Conservation (phyloP, 2,329 filamentous ascomycete genomes). For the Domatiomyces globalis region DNA sequence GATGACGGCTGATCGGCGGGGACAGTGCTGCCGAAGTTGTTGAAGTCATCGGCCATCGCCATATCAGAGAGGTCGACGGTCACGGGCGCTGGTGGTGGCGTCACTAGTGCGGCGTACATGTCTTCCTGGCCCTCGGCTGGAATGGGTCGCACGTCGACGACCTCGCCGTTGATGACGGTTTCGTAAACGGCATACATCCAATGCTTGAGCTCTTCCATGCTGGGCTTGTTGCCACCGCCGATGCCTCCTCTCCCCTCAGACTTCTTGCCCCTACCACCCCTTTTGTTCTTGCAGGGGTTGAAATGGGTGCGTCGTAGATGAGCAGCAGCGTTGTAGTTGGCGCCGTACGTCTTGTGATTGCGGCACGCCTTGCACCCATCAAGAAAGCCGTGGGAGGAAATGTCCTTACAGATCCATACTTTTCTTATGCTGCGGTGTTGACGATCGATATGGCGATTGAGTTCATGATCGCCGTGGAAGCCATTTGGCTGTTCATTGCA, state of each 20-base stretch:
- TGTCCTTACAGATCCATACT: slow-evolving; percentile 49
- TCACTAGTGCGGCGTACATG: not conserved
- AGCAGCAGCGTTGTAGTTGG: slow-evolving; percentile 89
- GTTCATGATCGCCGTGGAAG: slow-evolving; percentile 76
- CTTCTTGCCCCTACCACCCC: slow-evolving; percentile 43
- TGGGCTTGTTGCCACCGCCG: slow-evolving; percentile 46
- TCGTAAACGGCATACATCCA: slow-evolving; percentile 48
- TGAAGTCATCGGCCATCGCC: not conserved
- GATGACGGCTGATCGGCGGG: not conserved
- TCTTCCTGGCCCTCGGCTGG: not conserved
- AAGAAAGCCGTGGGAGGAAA: slow-evolving; percentile 50
- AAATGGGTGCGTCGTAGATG: slow-evolving; percentile 83
- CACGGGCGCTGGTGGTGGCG: not conserved
- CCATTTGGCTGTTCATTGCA: slow-evolving; percentile 62
- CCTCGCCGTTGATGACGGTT: slow-evolving; percentile 17
- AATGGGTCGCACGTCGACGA: slow-evolving; percentile 11
- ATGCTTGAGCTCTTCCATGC: slow-evolving; percentile 46
- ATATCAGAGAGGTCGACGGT: not conserved
- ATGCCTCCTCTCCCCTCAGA: slow-evolving; percentile 48
- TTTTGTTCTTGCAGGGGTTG: slow-evolving; percentile 46
- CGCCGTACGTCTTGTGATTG: slow-evolving; percentile 64
- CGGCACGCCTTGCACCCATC: slow-evolving; percentile 72
- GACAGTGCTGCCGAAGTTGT: not conserved
- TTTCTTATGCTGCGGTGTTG: slow-evolving; percentile 50
- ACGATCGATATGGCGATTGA: slow-evolving; percentile 52